Evolutionary conservation across 768 basidiomycete species (phyloP).

Genomic region (Termitomyces sp.): DNA sequence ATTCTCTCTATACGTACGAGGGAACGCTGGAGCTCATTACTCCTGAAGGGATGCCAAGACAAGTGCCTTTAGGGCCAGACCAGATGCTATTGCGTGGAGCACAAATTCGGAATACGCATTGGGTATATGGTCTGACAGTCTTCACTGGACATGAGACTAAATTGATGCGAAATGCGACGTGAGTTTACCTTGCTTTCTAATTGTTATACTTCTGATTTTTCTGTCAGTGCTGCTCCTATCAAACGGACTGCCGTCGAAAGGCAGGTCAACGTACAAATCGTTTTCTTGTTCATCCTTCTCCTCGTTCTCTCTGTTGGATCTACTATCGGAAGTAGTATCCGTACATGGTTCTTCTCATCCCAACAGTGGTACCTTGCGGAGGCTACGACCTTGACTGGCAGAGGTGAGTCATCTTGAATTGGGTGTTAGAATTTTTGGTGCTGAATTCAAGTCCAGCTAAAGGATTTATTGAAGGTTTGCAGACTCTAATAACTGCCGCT

Average conservation of each 20-base stretch:
- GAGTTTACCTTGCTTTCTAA: conserved; percentile 24
- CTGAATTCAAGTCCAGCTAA: conserved; percentile 40
- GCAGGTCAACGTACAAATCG: conserved; percentile 94
- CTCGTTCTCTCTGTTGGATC: conserved; percentile 86
- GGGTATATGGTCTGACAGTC: conserved; percentile 91
- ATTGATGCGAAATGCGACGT: conserved; percentile 97
- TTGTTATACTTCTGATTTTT: background rate
- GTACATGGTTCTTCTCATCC: conserved; percentile 83
- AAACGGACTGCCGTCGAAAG: conserved; percentile 94
- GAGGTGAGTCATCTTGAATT: conserved; percentile 43
- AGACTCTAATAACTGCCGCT: background rate
- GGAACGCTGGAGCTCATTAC: conserved; percentile 65
- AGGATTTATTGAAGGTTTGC: conserved; percentile 77
- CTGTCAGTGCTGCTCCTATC: conserved; percentile 84
- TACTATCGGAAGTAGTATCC: conserved; percentile 87
- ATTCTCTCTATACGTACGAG: conserved; percentile 95
- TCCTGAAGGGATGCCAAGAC: conserved; percentile 55
- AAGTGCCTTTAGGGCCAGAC: conserved; percentile 90
- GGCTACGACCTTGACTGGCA: conserved; percentile 47
- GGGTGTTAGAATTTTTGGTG: background rate
- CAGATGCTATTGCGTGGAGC: conserved; percentile 93
- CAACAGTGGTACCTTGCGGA: conserved; percentile 90
- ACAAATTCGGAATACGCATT: conserved; percentile 92
- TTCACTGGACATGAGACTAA: conserved; percentile 99
- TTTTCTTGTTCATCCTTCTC: conserved; percentile 88